Conservation (phyloP, 75 land plant genomes). For the Ceratopteris richardii region DNA sequence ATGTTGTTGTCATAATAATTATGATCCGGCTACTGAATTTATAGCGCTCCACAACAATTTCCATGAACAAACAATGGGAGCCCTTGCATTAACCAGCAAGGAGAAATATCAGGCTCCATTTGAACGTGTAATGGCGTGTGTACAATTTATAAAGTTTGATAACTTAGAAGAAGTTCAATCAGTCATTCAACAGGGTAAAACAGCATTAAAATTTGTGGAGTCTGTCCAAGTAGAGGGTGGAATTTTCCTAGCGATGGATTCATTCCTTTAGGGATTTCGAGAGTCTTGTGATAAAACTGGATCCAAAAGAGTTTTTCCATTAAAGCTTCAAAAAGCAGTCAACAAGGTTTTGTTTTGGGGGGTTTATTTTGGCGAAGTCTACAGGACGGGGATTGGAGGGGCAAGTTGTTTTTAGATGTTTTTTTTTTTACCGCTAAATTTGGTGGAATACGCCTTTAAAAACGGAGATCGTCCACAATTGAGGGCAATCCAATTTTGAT, state of each 20-base stretch:
- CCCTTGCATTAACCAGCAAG: slow-evolving; percentile 92
- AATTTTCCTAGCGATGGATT: slow-evolving; percentile 52
- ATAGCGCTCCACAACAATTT: slow-evolving; percentile 65
- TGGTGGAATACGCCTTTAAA: too few species aligned
- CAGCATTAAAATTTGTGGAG: slow-evolving; percentile 92
- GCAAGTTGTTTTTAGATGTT: too few species aligned
- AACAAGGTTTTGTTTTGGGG: too few species aligned
- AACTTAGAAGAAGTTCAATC: slow-evolving; percentile 42
- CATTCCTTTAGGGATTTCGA: slow-evolving; percentile 54
- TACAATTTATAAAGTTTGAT: slow-evolving; percentile 67
- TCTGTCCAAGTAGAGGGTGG: slow-evolving; percentile 97
- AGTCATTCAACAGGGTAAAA: slow-evolving; percentile 42
- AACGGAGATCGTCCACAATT: too few species aligned
- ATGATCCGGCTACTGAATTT: slow-evolving; percentile 34
- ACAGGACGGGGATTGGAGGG: too few species aligned
- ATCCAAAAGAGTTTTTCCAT: too few species aligned
- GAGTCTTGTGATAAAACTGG: slow-evolving; percentile 65
- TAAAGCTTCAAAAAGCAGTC: too few species aligned
- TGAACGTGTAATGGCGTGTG: slow-evolving; percentile 91
- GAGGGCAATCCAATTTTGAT: too few species aligned
- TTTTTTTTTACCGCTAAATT: too few species aligned
- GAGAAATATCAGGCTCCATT: slow-evolving; percentile 72
- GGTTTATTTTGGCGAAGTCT: too few species aligned
- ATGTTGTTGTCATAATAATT: slow-evolving; percentile 4
- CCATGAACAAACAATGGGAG: slow-evolving; percentile 89